Percentiles rank a stretch among this genome's conserved stretches.
These are phyloP conservation scores for Geranium rotundifolium DNA, from an alignment of 345 rosid genomes.

Conservation along the genomic window DNA sequence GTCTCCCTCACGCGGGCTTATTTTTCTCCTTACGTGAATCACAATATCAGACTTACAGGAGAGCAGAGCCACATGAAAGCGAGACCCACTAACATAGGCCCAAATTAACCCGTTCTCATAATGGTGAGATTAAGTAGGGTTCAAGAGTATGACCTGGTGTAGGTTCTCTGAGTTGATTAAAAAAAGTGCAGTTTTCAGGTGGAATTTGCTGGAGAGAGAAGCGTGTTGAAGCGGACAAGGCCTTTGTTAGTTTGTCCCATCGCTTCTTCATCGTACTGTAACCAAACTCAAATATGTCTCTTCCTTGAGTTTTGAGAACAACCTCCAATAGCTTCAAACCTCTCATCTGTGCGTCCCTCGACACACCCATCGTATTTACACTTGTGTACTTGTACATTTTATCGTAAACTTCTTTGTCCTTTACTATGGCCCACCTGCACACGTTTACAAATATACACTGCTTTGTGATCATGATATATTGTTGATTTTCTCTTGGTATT, in stretches of 20 bases:
- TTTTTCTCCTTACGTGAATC: no score
- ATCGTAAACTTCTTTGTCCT: constrained; percentile 40
- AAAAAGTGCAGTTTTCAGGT: constrained; percentile 33
- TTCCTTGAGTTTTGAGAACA: constrained; percentile 19
- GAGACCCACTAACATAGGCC: no score
- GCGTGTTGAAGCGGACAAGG: constrained; percentile 33
- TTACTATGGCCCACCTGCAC: constrained; percentile 55
- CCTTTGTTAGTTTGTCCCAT: constrained; percentile 25
- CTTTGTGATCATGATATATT: no score
- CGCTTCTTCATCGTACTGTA: constrained; percentile 34
- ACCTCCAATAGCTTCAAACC: constrained; percentile 40
- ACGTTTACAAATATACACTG: no score
- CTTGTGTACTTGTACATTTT: constrained; percentile 14
- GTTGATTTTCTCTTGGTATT: no score
- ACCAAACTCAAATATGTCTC: constrained; percentile 35
- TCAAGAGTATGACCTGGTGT: constrained; percentile 24
- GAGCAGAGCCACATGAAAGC: no score
- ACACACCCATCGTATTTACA: constrained; percentile 42
- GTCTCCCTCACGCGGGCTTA: no score
- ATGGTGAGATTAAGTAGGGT: no score
- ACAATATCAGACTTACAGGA: no score
- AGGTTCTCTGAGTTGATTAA: constrained; percentile 19
- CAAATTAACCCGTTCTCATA: no score
- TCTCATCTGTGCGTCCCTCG: constrained; percentile 47
- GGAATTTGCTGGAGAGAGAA: constrained; percentile 32